Conservation (phyloP, 2,329 filamentous ascomycete species). For the Orbilia oligospora region DNA sequence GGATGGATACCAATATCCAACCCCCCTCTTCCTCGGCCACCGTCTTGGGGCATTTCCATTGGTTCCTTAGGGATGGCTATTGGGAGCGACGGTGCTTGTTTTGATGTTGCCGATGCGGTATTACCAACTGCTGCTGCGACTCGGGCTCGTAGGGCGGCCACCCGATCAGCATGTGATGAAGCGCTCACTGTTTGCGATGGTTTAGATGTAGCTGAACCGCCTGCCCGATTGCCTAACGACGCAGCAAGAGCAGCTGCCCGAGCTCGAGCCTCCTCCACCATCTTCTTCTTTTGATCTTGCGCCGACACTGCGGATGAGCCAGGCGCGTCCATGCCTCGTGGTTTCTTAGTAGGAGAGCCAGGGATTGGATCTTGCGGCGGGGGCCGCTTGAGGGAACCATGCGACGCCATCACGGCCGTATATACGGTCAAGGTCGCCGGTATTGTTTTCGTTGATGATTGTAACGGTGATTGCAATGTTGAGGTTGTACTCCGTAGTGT, state of each 20-base stretch:
- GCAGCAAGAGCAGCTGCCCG: conserved; percentile 63
- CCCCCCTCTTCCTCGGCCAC: conserved; percentile 74
- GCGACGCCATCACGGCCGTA: conserved; percentile 37
- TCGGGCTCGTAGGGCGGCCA: conserved; percentile 84
- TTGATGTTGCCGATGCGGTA: conserved; percentile 66
- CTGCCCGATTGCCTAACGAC: conserved; percentile 40
- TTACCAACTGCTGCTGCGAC: conserved; percentile 80
- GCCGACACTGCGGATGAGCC: conserved; percentile 26
- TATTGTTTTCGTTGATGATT: not conserved
- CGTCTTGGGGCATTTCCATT: conserved; percentile 70
- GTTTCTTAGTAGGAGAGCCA: conserved; percentile 54
- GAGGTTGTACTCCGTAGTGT: conserved; percentile 20
- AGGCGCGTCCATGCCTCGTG: conserved; percentile 47
- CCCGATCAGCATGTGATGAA: conserved; percentile 74
- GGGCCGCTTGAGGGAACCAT: conserved; percentile 53
- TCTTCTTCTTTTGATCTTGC: conserved; percentile 63
- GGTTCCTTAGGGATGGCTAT: conserved; percentile 65
- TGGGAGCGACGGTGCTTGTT: conserved; percentile 63
- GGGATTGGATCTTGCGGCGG: conserved; percentile 50
- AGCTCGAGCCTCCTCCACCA: conserved; percentile 64
- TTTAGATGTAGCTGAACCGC: conserved; percentile 30
- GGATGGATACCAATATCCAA: conserved; percentile 84
- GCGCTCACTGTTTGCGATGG: conserved; percentile 42
- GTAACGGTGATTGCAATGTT: not conserved
- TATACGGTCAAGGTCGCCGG: not conserved